These are phyloP conservation scores for Heterobasidion annosum DNA, from an alignment of 1,284 basidiomycete species.

Conservation along the genomic window DNA sequence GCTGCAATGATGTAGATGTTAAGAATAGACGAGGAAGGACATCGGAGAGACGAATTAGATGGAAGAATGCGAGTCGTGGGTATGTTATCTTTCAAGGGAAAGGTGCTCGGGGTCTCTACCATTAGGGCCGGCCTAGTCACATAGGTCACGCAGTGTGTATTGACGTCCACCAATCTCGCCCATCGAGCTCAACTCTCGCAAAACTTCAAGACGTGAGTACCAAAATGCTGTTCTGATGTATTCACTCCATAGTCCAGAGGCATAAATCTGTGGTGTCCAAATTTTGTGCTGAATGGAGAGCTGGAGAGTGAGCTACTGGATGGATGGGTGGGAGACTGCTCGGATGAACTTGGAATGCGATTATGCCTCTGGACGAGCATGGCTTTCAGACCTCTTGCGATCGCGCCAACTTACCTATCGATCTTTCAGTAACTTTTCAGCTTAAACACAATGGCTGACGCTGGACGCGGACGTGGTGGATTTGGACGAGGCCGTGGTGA, in stretches of 20 bases:
- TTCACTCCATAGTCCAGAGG: not conserved
- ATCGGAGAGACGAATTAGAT: too few relatives aligned
- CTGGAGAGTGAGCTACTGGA: slow-evolving; percentile 5
- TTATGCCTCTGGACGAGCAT: not conserved
- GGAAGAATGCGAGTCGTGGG: too few relatives aligned
- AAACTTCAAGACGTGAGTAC: slow-evolving; percentile 15
- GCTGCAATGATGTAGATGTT: not conserved
- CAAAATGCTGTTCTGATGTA: not conserved
- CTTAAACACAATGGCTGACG: slow-evolving; percentile 60
- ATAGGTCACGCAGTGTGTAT: not conserved
- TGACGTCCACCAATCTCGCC: slow-evolving; percentile 12
- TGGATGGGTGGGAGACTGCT: slow-evolving; percentile 3
- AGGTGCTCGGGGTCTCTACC: slow-evolving; percentile 6
- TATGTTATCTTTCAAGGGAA: not conserved
- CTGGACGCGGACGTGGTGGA: slow-evolving; percentile 75
- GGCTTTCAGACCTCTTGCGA: not conserved
- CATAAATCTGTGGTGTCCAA: slow-evolving; percentile 1
- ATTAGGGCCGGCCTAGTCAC: slow-evolving; percentile 5
- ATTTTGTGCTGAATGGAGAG: slow-evolving; percentile 1
- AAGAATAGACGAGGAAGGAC: not conserved
- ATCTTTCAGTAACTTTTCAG: slow-evolving; percentile 15
- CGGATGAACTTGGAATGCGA: not conserved
- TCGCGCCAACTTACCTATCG: slow-evolving; percentile 6
- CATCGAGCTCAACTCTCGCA: slow-evolving; percentile 22
- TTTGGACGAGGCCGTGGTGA: slow-evolving; percentile 78